Base-by-base conservation (phyloP, 177 flowering plant genomes). In the Vitis hybrid region DNA sequence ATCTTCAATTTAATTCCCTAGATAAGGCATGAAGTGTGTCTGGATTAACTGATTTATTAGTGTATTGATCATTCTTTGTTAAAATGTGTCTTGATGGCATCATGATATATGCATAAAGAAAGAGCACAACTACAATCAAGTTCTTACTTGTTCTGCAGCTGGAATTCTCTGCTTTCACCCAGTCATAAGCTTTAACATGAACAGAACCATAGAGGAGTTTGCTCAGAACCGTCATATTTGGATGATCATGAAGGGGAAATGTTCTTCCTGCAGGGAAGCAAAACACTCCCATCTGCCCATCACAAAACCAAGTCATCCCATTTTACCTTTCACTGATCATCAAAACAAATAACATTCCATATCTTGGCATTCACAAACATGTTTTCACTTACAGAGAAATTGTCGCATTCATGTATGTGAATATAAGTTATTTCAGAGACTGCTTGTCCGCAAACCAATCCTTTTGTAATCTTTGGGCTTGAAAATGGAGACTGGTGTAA, bases 151-250 rank as follows among this genome's bases (percentile, higher is more conserved):
- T 76, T 66, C 66, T 48, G 62, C 30, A 27, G 52, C 50, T 61
- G 0, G 78, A 67, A 6, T 46, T 65, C 21, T 52, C 64, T 19
- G 60, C 52, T 72, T 70, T 75, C 48, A 77, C 73, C 87, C 84
- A 81, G 40, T 83, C 87, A 50, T 81, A 83, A 5, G 84, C 68
- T 70, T 81, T 81, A n/a, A 77, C 71, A 59, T 81, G 19, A 24
- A 81, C 4, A 1, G 84, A 75, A 10, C 87, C 87, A 24, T 75
- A 79, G 6, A 83, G 75, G 40, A 81, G 67, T 60, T 81, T 81
- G 79, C 76, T 81, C 1, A 83, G 67, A n/a, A 83, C 86, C 2
- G 84, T 83, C 86, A 83, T 83, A 17, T 73, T 68, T 1, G 86
- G 86, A 57, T 83, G 86, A 62, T 81, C 77, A 57, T 83, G 84